Conservation (phyloP, 1,284 basidiomycete genomes). For the Rhodotorula sp. region DNA sequence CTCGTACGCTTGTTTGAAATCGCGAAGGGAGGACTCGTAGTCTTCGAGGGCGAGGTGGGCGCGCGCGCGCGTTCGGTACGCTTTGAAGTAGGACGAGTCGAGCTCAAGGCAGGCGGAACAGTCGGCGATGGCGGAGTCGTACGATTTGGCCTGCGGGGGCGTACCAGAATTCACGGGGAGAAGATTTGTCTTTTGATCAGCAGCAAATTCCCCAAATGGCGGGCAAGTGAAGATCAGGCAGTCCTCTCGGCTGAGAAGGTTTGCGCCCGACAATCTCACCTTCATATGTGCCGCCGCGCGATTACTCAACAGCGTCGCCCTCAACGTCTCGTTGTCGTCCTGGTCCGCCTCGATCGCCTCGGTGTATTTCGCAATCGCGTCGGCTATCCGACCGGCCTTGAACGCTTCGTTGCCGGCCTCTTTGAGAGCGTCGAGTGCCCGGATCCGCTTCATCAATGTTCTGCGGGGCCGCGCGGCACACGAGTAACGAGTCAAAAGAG, state of each 20-base stretch:
- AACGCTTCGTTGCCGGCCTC: conserved; percentile 79
- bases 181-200: no score
- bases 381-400: conserved; percentile 61
- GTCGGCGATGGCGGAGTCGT: conserved; percentile 68
- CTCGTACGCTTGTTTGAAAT: conserved; percentile 75
- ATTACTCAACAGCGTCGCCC: conserved; percentile 76
- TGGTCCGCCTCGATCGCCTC: conserved; percentile 61
- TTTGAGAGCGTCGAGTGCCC: conserved; percentile 74
- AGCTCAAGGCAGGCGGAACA: conserved; percentile 67
- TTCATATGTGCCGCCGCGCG: conserved; percentile 77
- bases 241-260: no score
- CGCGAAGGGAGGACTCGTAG: conserved; percentile 67
- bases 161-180: background rate
- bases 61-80: conserved; percentile 76
- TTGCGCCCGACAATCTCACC: conserved; percentile 51
- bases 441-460: conserved; percentile 59
- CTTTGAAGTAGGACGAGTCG: conserved; percentile 71
- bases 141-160: conserved; percentile 57
- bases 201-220: background rate
- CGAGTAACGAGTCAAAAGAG: no score
- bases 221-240: no score
- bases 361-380: conserved; percentile 67
- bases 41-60: conserved; percentile 71
- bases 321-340: conserved; percentile 56
- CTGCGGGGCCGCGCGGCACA: background rate